Evolutionary conservation across 1,139 yeast species (phyloP), one percentile per base, ranked within the genome.

Genomic region (Geotrichum bryndzae): DNA sequence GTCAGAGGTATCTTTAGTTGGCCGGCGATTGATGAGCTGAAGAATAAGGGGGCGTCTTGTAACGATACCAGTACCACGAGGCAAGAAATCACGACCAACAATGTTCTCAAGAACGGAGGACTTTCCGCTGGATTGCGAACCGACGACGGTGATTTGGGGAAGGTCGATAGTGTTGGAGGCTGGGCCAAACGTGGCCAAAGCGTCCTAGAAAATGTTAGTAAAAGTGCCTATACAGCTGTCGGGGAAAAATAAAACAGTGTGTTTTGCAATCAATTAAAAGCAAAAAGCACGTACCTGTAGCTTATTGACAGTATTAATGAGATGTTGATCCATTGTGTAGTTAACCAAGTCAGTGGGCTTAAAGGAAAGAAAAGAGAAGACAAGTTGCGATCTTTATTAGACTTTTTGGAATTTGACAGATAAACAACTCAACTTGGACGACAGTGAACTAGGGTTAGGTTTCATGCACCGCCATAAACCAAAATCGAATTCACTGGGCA

Each of bases 81-180:
- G 98, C 68, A 92, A 80, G 76, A 92, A 92, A 77, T 92, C 97
- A 72, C 97, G 83, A 18, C 97, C 97, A 56, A 92, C 97, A 68
- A 92, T 88, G 75, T 92, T 91, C 74, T 92, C 97, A 68, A 92
- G 80, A 10, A 92, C 97, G 3, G 97, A 90, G 35, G 96, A 88
- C 75, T 92, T 92, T 68, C 97, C 98, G 67, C 92, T 84, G 53
- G 96, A 89, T 75, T 92, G 98, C 1, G 97, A 90, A 54, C 98
- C 97, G 51, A 92, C 97, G 25, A 92, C 98, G 4, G 97, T 91
- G 71, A 92, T 92, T 76, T 92, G 97, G 29, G 98, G 98, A 69
- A 92, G 81, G 77, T 94, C 99, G 51, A 79, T 77, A 45, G 79
- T 74, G 65, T 77, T 75, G 48, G 70, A 60, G 18, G 74, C 72